These are phyloP conservation scores for Fusarium sp. DNA, from an alignment of 2,329 filamentous ascomycete genomes.

Conservation along the genomic window DNA sequence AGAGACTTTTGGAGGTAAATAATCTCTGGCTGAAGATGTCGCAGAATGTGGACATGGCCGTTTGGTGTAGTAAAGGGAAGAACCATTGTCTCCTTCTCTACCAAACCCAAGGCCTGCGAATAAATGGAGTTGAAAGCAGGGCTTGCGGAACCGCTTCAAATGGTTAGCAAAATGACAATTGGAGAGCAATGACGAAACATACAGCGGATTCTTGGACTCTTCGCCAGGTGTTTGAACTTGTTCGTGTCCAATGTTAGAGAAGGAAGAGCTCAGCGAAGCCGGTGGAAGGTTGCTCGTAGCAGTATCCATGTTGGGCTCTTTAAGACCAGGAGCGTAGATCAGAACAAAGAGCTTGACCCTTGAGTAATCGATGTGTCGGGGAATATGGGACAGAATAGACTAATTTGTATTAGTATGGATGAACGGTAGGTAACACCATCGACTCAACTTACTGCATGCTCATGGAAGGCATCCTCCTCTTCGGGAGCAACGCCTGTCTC, in stretches of 20 bases:
- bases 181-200: constrained; percentile 33
- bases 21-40: constrained; percentile 83
- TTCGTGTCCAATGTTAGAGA: constrained; percentile 82
- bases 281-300: constrained; percentile 63
- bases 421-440: constrained; percentile 15
- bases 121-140: constrained; percentile 81
- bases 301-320: constrained; percentile 67
- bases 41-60: constrained; percentile 86
- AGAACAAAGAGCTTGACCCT: constrained; percentile 83
- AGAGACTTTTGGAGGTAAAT: constrained; percentile 90
- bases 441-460: constrained; percentile 77
- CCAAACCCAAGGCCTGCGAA: constrained; percentile 78
- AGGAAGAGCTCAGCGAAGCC: constrained; percentile 79
- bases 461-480: constrained; percentile 69
- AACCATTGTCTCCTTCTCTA: constrained; percentile 86
- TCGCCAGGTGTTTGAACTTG: constrained; percentile 75
- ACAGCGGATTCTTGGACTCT: constrained; percentile 68
- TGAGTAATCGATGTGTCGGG: constrained; percentile 76
- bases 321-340: constrained; percentile 85
- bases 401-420: constrained; percentile 48
- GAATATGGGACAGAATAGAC: constrained; percentile 90
- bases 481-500: constrained; percentile 69
- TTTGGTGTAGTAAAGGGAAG: constrained; percentile 86
- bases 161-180: constrained; percentile 10
- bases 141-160: constrained; percentile 54